These are phyloP conservation scores for Paraleonurus japonicus DNA, from an alignment of 257 asterid species.

Conservation along the genomic window DNA sequence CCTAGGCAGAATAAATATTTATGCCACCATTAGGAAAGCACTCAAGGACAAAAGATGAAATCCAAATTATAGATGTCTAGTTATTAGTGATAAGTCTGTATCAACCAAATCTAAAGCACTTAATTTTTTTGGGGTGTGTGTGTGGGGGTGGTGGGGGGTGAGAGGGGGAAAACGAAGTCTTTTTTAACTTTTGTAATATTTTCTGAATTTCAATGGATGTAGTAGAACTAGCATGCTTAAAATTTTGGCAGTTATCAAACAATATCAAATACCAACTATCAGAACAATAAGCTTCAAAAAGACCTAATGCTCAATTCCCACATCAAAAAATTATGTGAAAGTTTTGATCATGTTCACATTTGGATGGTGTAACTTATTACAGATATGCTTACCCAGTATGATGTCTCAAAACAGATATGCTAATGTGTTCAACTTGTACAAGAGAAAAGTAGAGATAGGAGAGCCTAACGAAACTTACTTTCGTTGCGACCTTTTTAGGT, in stretches of 20 bases:
- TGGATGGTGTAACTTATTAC: conserved; percentile 10
- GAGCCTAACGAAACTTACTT: conserved; percentile 45
- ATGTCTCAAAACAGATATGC: conserved; percentile 20
- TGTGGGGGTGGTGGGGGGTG: neutral
- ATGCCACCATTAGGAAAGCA: conserved; percentile 20
- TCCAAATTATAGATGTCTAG: neutral
- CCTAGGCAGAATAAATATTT: conserved; percentile 31
- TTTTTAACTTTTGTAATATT: neutral
- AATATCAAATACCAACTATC: neutral
- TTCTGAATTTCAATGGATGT: neutral
- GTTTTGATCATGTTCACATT: neutral
- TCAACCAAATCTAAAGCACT: neutral
- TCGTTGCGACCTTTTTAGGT: conserved; percentile 50
- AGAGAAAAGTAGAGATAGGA: conserved; percentile 7
- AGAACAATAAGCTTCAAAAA: neutral
- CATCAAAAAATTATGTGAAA: neutral
- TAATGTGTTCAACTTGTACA: conserved; percentile 13
- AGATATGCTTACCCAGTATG: conserved; percentile 11
- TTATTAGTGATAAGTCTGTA: neutral
- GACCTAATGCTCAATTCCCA: conserved; percentile 7
- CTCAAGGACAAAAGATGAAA: conserved; percentile 11
- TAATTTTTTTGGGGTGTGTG: neutral
- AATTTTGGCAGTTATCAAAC: neutral
- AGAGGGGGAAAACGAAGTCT: conserved; percentile 2
- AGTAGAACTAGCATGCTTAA: conserved; percentile 18